A percentile compares a stretch with the other conserved stretches of the same genome.
These are phyloP conservation scores for Pseudohalonectria lignicola DNA, from an alignment of 2,329 filamentous ascomycete species.

Conservation along the genomic window DNA sequence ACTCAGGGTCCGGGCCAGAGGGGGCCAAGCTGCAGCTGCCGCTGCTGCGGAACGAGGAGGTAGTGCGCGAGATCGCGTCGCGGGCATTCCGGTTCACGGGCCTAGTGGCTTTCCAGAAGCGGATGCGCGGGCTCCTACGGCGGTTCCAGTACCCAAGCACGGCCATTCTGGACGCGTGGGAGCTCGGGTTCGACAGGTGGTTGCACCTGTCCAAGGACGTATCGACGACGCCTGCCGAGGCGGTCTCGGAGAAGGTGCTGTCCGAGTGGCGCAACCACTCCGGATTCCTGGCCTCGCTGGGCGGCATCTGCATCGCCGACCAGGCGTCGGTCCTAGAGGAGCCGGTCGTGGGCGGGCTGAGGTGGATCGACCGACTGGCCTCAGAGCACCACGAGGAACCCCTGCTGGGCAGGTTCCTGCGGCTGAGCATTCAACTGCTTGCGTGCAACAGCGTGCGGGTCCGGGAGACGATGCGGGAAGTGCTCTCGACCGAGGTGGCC, in stretches of 20 bases:
- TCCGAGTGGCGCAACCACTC: conserved; percentile 60
- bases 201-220: conserved; percentile 52
- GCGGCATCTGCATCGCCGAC: conserved; percentile 53
- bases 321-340: conserved; percentile 47
- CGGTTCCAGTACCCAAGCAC: conserved; percentile 50
- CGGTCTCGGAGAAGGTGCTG: conserved; percentile 42
- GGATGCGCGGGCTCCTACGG: conserved; percentile 46
- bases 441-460: conserved; percentile 54
- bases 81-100: conserved; percentile 56
- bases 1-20: conserved; percentile 36
- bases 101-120: conserved; percentile 58
- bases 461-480: conserved; percentile 55
- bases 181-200: conserved; percentile 55
- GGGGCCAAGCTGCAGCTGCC: conserved; percentile 37
- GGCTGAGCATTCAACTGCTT: conserved; percentile 52
- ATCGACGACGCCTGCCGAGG: conserved; percentile 37
- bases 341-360: conserved; percentile 40
- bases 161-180: conserved; percentile 61
- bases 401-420: conserved; percentile 47
- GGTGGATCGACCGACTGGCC: conserved; percentile 53
- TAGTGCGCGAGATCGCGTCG: conserved; percentile 52
- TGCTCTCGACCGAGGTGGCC: conserved; percentile 54
- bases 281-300: conserved; percentile 56
- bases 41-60: conserved; percentile 47
- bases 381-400: conserved; percentile 51